These are phyloP conservation scores for Spizellomyces sp. DNA, from an alignment of 192 early-diverging fungal species.

Conservation along the genomic window DNA sequence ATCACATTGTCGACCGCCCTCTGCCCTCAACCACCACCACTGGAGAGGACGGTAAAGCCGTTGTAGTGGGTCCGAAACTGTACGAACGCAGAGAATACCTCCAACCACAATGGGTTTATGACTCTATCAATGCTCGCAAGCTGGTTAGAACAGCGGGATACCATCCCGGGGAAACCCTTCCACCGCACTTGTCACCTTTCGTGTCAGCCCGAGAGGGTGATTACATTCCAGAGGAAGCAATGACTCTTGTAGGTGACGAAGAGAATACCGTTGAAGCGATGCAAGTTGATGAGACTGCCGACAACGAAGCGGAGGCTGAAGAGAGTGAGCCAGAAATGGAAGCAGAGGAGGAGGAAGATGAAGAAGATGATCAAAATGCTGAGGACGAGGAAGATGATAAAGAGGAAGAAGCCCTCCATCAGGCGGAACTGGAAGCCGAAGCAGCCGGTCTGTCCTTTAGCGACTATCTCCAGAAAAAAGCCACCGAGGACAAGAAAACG, in stretches of 20 bases:
- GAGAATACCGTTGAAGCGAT: slow-evolving; percentile 62
- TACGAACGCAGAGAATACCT: slow-evolving; percentile 69
- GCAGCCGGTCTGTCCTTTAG: slow-evolving; percentile 67
- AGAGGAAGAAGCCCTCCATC: slow-evolving; percentile 53
- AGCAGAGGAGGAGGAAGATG: slow-evolving; percentile 58
- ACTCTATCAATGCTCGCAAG: slow-evolving; percentile 85
- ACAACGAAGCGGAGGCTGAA: slow-evolving; percentile 60
- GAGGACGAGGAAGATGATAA: slow-evolving; percentile 19
- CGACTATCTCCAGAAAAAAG: slow-evolving; percentile 60
- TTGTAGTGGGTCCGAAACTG: slow-evolving; percentile 5
- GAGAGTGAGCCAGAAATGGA: slow-evolving; percentile 55
- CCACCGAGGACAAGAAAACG: slow-evolving; percentile 28
- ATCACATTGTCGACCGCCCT: slow-evolving; percentile 89
- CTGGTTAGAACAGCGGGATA: slow-evolving; percentile 68
- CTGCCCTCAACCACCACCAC: slow-evolving; percentile 27
- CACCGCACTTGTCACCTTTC: slow-evolving; percentile 94
- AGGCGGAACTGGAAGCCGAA: slow-evolving; percentile 70
- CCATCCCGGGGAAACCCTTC: slow-evolving; percentile 77
- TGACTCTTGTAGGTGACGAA: slow-evolving; percentile 30
- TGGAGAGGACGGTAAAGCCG: not conserved
- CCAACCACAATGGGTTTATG: slow-evolving; percentile 99
- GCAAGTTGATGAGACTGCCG: slow-evolving; percentile 66
- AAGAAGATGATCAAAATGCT: slow-evolving; percentile 49
- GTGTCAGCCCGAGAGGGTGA: slow-evolving; percentile 83
- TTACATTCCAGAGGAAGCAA: slow-evolving; percentile 71